Evolutionary conservation across 768 basidiomycete genomes (phyloP).

Genomic region (Psilocybe tampanensis): DNA sequence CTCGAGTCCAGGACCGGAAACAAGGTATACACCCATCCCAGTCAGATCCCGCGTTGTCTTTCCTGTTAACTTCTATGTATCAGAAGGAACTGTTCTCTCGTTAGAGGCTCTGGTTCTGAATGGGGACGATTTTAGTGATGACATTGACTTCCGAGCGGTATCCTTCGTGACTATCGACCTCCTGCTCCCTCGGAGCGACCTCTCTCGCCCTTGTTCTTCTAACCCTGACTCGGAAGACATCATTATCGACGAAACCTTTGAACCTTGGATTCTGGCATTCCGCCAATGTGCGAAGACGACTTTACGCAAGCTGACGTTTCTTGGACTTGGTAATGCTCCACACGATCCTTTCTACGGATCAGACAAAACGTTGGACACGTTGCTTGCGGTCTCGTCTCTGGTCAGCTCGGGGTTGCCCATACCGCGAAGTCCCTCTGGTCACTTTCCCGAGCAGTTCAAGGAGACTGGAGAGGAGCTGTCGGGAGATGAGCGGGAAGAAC

Average conservation of each 20-base stretch:
- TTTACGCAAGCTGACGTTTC: slow-evolving; percentile 36
- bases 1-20: slow-evolving; percentile 23
- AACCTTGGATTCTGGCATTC: slow-evolving; percentile 55
- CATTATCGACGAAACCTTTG: slow-evolving; percentile 4
- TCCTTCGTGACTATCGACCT: slow-evolving; percentile 21
- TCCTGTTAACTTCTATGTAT: slow-evolving; percentile 6
- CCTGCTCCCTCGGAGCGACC: slow-evolving; percentile 10
- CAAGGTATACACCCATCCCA: slow-evolving; percentile 16
- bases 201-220: neutral
- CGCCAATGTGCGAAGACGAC: slow-evolving; percentile 54
- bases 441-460: slow-evolving; percentile 35
- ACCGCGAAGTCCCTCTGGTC: slow-evolving; percentile 75
- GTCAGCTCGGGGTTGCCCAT: slow-evolving; percentile 53
- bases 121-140: slow-evolving; percentile 14
- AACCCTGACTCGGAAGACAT: neutral
- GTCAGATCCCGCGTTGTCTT: neutral
- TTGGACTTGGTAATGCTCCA: slow-evolving; percentile 18
- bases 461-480: slow-evolving; percentile 7
- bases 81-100: slow-evolving; percentile 16
- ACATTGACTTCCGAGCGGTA: slow-evolving; percentile 20
- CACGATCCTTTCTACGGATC: slow-evolving; percentile 24
- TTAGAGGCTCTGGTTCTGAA: slow-evolving; percentile 20
- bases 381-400: slow-evolving; percentile 36
- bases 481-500: slow-evolving; percentile 28
- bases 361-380: slow-evolving; percentile 29